phyloP scores from a whole-genome alignment of 2,329 filamentous ascomycete species.

The Penicillium sp. region DNA sequence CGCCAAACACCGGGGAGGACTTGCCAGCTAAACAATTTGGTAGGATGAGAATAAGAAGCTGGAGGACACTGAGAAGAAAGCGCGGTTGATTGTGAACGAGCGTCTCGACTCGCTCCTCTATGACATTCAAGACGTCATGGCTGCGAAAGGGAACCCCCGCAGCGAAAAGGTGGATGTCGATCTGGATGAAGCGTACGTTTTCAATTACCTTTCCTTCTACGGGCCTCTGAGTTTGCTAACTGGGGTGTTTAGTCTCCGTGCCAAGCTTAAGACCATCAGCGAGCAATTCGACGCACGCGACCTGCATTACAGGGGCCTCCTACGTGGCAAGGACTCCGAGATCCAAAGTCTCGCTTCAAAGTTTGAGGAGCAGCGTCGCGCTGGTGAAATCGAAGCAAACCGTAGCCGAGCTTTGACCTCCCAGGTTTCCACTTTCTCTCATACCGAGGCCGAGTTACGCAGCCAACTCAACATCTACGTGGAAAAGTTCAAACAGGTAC shows the following conservation, averaged over 20 bases:
- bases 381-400: constrained; percentile 74
- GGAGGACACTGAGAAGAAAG: constrained; percentile 79
- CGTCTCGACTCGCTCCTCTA: constrained; percentile 76
- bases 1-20: not conserved
- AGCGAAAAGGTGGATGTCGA: constrained; percentile 80
- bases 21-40: constrained; percentile 8
- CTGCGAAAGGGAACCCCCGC: constrained; percentile 78
- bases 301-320: constrained; percentile 84
- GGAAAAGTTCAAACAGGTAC: constrained; percentile 99
- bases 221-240: constrained; percentile 6
- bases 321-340: constrained; percentile 93
- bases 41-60: constrained; percentile 91
- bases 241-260: constrained; percentile 48
- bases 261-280: constrained; percentile 86
- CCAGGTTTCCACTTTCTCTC: constrained; percentile 92
- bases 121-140: constrained; percentile 84
- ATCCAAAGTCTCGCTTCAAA: constrained; percentile 88
- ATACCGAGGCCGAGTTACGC: constrained; percentile 88
- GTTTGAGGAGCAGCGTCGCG: constrained; percentile 85
- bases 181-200: constrained; percentile 77
- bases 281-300: constrained; percentile 97
- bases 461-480: constrained; percentile 98
- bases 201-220: not conserved
- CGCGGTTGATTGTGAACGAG: constrained; percentile 78
- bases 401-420: constrained; percentile 81